These are phyloP conservation scores for Ceratocystis ficicola DNA, from an alignment of 2,329 filamentous ascomycete species.

Conservation along the genomic window DNA sequence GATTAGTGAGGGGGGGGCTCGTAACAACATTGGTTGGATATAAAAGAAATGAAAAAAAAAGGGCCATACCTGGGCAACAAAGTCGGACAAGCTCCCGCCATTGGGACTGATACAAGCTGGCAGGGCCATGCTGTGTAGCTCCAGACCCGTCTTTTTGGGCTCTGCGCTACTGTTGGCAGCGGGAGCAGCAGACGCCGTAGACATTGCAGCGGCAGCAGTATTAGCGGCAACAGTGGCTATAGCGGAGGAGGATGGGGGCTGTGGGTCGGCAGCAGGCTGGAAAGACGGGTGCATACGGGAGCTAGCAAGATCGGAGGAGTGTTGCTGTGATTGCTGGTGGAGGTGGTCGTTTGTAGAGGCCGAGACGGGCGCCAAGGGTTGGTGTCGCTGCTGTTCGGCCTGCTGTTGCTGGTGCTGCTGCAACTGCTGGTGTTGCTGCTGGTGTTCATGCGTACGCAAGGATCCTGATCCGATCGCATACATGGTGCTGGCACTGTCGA, in stretches of 20 bases:
- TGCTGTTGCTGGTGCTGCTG: constrained; percentile 8
- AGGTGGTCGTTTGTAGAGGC: constrained; percentile 1
- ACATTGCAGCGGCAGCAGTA: not conserved
- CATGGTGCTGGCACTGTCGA: not conserved
- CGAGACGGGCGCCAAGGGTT: not conserved
- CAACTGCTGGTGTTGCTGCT: not conserved
- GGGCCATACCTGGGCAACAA: constrained; percentile 62
- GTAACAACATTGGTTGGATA: not conserved
- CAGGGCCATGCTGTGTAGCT: constrained; percentile 54
- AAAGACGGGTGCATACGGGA: not conserved
- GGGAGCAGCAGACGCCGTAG: not conserved
- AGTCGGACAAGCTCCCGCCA: constrained; percentile 66
- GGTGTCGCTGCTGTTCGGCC: not conserved
- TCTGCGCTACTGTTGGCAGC: not conserved
- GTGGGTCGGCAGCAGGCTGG: not conserved
- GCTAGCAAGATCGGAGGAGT: constrained; percentile 3
- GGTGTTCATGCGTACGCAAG: not conserved
- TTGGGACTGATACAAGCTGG: constrained; percentile 62
- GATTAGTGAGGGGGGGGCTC: not conserved
- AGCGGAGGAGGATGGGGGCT: not conserved
- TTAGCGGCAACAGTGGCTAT: constrained; percentile 13
- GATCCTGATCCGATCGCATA: not conserved
- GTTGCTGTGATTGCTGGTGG: constrained; percentile 16
- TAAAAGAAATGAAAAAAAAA: not conserved
- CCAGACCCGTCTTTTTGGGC: constrained; percentile 31